Conservation (phyloP, 2,329 filamentous ascomycete genomes). For the Clonostachys byssicola region DNA sequence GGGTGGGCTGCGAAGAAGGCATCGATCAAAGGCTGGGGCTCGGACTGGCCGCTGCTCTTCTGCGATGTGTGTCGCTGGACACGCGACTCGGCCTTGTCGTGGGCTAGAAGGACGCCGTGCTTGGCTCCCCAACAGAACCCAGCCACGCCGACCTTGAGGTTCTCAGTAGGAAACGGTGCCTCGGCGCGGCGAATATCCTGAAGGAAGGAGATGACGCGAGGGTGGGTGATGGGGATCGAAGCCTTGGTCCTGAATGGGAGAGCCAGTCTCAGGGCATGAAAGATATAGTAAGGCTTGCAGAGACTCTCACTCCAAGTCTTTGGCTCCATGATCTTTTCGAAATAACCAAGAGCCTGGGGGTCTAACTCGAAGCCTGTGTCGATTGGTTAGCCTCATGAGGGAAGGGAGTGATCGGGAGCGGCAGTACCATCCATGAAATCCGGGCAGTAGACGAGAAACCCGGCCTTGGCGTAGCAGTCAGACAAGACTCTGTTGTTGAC, state of each 20-base stretch:
- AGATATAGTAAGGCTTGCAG: conserved; percentile 2
- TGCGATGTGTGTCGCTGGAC: conserved; percentile 1
- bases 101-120: conserved; percentile 36
- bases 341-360: neutral
- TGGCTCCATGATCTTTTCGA: conserved; percentile 2
- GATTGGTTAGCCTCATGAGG: no score
- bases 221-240: conserved; percentile 1
- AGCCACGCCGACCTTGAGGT: conserved; percentile 38
- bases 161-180: conserved; percentile 1
- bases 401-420: no score
- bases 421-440: conserved; percentile 40
- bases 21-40: conserved; percentile 34
- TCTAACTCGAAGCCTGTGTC: neutral
- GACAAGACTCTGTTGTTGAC: conserved; percentile 45
- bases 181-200: conserved; percentile 3
- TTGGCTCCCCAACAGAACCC: conserved; percentile 63
- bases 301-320: neutral
- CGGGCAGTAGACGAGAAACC: conserved; percentile 41
- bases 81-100: conserved; percentile 15
- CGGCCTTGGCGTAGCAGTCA: conserved; percentile 41
- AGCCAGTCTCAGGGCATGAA: neutral
- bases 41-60: conserved; percentile 9
- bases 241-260: conserved; percentile 2
- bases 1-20: conserved; percentile 48
- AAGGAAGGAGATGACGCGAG: conserved; percentile 5